Base-by-base conservation (phyloP, 441 rosid genomes). In the Euphorbia celastroides region DNA sequence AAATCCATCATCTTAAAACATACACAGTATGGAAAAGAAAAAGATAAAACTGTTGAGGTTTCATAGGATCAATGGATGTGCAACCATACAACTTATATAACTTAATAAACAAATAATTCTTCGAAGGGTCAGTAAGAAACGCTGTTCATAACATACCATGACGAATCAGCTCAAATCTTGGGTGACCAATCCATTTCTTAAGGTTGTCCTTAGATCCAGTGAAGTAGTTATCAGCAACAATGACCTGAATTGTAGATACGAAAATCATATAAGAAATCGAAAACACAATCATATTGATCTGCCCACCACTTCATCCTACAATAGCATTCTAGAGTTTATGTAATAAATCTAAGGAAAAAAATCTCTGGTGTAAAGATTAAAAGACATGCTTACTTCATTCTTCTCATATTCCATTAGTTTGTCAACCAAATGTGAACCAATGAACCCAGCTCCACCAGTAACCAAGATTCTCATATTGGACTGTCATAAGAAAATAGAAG, bases 401-500 rank as follows among this genome's bases (percentile, higher is more conserved):
- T 88, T 93, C 67, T 88, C 98, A 67, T 93, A 90, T 79, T 88
- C 86, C 98, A 93, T 93, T 75, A 93, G 76, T 72, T 44, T 87
- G 82, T 93, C 98, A 69, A 93, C 97, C 8, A 90, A 72, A 70
- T 93, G 98, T 36, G 98, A 93, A 50, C 97, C 98, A 7, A 93
- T 93, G 75, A 93, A 93, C 70, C 97, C 97, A 81, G 98, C 97
- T 76, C 97, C 97, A 65, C 98, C 97, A 38, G 97, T 86, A 22
- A 90, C 88, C 83, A 93, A 81, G 65, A 93, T 90, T 75, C 98
- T 84, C 96, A 87, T 86, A 62, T 93, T 93, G 22, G 97, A 86
- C 98, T 65, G 60, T 32, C 26, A 50, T 14, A 56, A 50, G 12
- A 38, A 6, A 16, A 23, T 31, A n/a, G 13, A 44, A 1, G 52